phyloP scores from a whole-genome alignment of 441 rosid species.

The Corymbia citriodora region DNA sequence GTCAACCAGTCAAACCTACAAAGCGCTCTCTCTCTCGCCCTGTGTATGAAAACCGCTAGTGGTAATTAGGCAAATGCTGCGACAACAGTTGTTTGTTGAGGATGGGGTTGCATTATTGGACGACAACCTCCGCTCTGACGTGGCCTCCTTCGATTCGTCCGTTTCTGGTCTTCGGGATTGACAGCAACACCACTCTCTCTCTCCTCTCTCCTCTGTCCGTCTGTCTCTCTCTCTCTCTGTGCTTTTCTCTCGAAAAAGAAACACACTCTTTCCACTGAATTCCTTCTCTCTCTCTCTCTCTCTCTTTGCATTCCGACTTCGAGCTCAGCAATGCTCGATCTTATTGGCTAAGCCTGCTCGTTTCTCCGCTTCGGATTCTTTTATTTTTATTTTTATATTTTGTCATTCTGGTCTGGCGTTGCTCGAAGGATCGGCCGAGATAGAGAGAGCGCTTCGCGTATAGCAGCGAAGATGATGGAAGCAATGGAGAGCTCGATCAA shows the following conservation, averaged over 20 bases:
- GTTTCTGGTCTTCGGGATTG: conserved; percentile 40
- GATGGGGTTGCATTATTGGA: conserved; percentile 20
- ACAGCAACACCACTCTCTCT: conserved; percentile 44
- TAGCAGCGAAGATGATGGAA: conserved; percentile 42
- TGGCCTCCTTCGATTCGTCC: conserved; percentile 28
- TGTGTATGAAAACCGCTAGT: conserved; percentile 3
- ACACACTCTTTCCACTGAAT: conserved; percentile 25
- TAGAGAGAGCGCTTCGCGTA: not conserved
- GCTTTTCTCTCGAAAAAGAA: not conserved
- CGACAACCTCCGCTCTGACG: conserved; percentile 21
- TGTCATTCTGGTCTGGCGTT: not conserved
- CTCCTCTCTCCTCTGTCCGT: conserved; percentile 13
- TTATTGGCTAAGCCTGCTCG: conserved; percentile 10
- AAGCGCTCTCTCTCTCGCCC: not conserved
- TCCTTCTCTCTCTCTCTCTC: conserved; percentile 7
- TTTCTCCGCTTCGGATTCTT: conserved; percentile 15
- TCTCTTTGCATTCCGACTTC: conserved; percentile 13
- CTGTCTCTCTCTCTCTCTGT: not conserved
- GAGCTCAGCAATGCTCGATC: conserved; percentile 54
- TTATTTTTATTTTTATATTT: not conserved
- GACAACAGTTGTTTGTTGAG: not conserved
- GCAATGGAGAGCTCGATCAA: conserved; percentile 58
- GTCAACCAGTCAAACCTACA: conserved; percentile 22
- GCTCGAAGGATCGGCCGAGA: not conserved
- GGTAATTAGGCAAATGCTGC: conserved; percentile 1